Percentiles rank a stretch among this genome's conserved stretches.
These are phyloP conservation scores for Leccinum pellstonianum DNA, from an alignment of 768 basidiomycete genomes.

Conservation along the genomic window DNA sequence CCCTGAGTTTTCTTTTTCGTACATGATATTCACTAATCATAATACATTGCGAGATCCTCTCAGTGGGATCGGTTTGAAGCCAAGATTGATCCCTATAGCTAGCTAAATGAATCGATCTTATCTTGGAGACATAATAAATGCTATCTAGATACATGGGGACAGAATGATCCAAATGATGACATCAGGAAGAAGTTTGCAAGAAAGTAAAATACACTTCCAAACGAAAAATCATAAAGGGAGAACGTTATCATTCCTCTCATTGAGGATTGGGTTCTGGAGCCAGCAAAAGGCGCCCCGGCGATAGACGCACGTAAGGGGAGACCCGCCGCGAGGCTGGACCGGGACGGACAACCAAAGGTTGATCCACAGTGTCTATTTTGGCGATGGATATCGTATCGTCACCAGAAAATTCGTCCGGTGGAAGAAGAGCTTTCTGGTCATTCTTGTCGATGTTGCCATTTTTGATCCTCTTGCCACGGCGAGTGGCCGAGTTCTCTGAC, in stretches of 20 bases:
- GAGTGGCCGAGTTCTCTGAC: not conserved
- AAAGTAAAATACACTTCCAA: not conserved
- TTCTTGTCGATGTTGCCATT: not conserved
- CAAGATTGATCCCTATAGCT: not conserved
- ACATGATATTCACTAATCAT: not conserved
- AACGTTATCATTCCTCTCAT: not conserved
- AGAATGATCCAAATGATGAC: not conserved
- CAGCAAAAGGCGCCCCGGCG: constrained; percentile 17
- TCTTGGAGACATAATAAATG: not conserved
- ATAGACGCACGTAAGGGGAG: constrained; percentile 22
- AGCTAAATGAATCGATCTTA: constrained; percentile 1
- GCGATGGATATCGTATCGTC: not conserved
- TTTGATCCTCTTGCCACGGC: constrained; percentile 11
- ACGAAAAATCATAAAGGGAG: not conserved
- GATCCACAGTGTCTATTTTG: constrained; percentile 10
- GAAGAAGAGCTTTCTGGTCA: constrained; percentile 10
- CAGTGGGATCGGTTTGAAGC: not conserved
- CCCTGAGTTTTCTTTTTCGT: not conserved
- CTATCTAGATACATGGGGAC: constrained; percentile 1
- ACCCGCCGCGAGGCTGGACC: constrained; percentile 5
- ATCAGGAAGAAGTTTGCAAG: not conserved
- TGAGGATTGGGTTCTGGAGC: constrained; percentile 13
- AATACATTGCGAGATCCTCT: not conserved
- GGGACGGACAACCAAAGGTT: constrained; percentile 13
- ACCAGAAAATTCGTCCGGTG: constrained; percentile 18